A percentile compares a stretch with the other conserved stretches of the same genome.
These are phyloP conservation scores for Lentinus polychrous DNA, from an alignment of 1,284 basidiomycete species.

Conservation along the genomic window DNA sequence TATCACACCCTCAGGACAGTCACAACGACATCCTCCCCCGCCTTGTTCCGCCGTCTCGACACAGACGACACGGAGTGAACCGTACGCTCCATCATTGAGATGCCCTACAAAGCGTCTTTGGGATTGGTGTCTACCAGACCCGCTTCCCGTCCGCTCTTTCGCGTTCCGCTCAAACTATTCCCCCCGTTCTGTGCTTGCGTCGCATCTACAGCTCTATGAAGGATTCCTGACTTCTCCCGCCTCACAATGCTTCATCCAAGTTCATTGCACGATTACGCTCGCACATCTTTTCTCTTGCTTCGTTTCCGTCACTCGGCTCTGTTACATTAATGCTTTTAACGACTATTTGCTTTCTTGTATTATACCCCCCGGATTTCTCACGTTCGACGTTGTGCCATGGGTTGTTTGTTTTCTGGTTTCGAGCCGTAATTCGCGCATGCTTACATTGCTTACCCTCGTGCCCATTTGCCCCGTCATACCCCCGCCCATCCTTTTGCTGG, in stretches of 20 bases:
- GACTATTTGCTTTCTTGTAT: background rate
- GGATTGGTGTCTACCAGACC: conserved; percentile 6
- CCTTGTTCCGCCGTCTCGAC: conserved; percentile 10
- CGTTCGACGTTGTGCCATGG: background rate
- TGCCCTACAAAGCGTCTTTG: conserved; percentile 1
- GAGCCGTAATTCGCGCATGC: background rate
- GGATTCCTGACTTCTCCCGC: background rate
- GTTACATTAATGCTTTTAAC: background rate
- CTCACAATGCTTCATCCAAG: background rate
- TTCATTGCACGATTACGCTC: background rate
- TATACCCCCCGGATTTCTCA: background rate
- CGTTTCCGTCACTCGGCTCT: background rate
- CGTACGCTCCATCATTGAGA: conserved; percentile 1
- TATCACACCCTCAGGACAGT: background rate
- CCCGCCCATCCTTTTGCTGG: background rate
- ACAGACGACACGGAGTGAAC: conserved; percentile 8
- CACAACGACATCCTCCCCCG: background rate
- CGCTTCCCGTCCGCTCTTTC: conserved; percentile 11
- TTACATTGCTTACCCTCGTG: background rate
- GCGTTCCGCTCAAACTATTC: background rate
- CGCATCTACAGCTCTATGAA: background rate
- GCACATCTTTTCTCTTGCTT: background rate
- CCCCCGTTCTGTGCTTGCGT: background rate
- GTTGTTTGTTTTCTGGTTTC: background rate
- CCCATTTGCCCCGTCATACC: background rate